A percentile compares a stretch with the other conserved stretches of the same genome.
phyloP scores from a whole-genome alignment of 306 rosid genomes.

The Prunus persica region Prunus_persica_NCBIv2 NC_034015.1:20469001-20469500 shows the following conservation, averaged over 20 bases:
- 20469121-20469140: constrained; percentile 51
- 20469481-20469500: neutral
- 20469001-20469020: neutral
- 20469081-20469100: neutral
- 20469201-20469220: constrained; percentile 42
- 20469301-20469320: constrained; percentile 53
- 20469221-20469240: constrained; percentile 55
- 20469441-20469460: neutral
- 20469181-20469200: constrained; percentile 49
- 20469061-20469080: neutral
- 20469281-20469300: constrained; percentile 63
- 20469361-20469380: constrained; percentile 23
- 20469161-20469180: constrained; percentile 49
- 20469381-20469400: neutral
- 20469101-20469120: constrained; percentile 47
- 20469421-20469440: neutral
- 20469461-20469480: neutral
- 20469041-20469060: neutral
- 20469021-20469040: neutral
- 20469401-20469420: neutral
- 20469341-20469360: constrained; percentile 50
- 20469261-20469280: constrained; percentile 59
- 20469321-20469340: constrained; percentile 54
- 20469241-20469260: constrained; percentile 57
- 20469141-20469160: constrained; percentile 47